Conservation (phyloP, 2,329 filamentous ascomycete genomes). For the Coniochaeta prunicola region DNA sequence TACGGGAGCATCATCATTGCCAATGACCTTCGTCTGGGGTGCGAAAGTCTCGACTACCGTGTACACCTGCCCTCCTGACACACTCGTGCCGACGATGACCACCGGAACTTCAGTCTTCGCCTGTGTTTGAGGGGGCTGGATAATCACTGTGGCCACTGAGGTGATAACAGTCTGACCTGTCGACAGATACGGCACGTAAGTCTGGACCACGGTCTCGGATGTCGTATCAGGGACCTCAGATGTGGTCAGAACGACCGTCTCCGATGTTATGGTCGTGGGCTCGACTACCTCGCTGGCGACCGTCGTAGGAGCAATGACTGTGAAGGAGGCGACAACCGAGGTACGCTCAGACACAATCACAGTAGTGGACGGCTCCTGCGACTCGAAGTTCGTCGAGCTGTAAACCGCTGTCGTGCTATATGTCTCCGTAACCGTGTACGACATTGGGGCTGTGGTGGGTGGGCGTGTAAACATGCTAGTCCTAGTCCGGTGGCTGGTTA, state of each 20-base stretch:
- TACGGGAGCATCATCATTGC: conserved; percentile 5
- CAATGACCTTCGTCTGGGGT: conserved; percentile 10
- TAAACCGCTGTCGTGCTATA: neutral
- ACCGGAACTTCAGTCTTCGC: conserved; percentile 7
- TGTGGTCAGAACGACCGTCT: neutral
- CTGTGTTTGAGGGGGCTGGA: conserved; percentile 3
- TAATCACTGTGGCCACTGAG: neutral
- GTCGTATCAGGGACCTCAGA: neutral
- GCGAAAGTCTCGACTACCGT: conserved; percentile 11
- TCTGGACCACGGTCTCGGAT: neutral
- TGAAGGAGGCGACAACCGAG: neutral
- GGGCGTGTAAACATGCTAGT: neutral
- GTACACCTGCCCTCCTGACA: conserved; percentile 12
- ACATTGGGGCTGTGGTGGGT: neutral
- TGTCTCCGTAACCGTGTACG: neutral
- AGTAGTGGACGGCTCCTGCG: neutral
- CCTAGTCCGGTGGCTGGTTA: neutral
- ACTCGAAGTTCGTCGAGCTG: neutral
- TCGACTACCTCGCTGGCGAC: neutral
- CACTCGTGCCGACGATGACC: conserved; percentile 14
- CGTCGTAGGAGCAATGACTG: neutral
- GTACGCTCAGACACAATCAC: neutral
- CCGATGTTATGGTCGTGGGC: neutral
- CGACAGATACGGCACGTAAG: neutral
- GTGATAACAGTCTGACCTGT: neutral